These are phyloP conservation scores for Leccinum incarnatum DNA, from an alignment of 768 basidiomycete genomes.

Conservation along the genomic window DNA sequence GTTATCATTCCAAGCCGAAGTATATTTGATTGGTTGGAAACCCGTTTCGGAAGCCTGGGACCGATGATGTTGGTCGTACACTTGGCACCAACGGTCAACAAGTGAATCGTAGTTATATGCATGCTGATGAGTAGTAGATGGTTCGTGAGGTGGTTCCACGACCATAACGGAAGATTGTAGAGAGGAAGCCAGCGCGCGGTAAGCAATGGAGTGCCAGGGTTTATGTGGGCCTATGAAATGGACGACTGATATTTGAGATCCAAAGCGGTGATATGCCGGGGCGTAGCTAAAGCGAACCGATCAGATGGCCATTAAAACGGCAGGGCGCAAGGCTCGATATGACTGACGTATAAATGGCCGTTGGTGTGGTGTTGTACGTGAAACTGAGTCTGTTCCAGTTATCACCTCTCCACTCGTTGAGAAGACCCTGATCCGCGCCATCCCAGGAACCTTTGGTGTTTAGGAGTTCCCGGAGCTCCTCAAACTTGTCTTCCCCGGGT, in stretches of 20 bases:
- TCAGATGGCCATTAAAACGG: constrained; percentile 28
- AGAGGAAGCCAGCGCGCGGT: constrained; percentile 58
- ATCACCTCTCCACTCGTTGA: constrained; percentile 89
- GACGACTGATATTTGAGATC: constrained; percentile 78
- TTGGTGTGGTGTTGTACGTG: constrained; percentile 97
- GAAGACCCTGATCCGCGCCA: constrained; percentile 96
- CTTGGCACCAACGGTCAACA: constrained; percentile 85
- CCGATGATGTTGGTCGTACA: constrained; percentile 88
- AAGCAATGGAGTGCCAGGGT: constrained; percentile 81
- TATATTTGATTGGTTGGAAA: constrained; percentile 57
- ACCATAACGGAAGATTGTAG: constrained; percentile 31
- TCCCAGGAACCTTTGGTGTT: constrained; percentile 88
- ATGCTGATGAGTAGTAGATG: constrained; percentile 31
- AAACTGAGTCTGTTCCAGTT: constrained; percentile 96
- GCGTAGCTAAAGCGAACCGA: constrained; percentile 65
- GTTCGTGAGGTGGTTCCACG: constrained; percentile 22
- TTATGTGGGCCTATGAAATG: constrained; percentile 97
- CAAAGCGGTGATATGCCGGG: constrained; percentile 93
- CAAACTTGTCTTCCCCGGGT: constrained; percentile 82
- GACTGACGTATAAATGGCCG: constrained; percentile 92
- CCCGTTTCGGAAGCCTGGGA: constrained; percentile 44
- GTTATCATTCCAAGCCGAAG: constrained; percentile 71
- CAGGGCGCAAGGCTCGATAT: constrained; percentile 17
- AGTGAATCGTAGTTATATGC: constrained; percentile 79
- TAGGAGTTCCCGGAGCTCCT: constrained; percentile 65